Base-by-base conservation (phyloP, 257 asterid species). In the Forsythia viridissima region DNA sequence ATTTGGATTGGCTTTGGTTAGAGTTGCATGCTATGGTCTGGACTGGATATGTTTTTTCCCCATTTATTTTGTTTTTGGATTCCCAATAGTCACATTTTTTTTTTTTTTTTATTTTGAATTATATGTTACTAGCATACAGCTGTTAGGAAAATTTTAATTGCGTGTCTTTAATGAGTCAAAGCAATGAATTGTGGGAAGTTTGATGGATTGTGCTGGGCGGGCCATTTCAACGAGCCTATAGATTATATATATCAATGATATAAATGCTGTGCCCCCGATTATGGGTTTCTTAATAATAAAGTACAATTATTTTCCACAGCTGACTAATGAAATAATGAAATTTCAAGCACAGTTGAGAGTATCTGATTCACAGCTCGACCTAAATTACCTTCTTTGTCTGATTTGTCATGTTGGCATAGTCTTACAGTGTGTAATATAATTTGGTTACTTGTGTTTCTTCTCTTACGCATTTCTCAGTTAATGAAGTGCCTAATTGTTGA, bases 401-500 rank as follows among this genome's bases (percentile, higher is more conserved):
- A 63, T 21, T 63, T 63, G 8, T 24, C 16, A 21, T 6, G 6
- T 15, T 61, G 38, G 69, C 21, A 20, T 21, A 61, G 63, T 52
- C 5, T 18, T 7, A 16, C 21, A 18, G 24, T 5, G 63, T 1
- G 52, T 57, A 7, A 57, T 70, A 66, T 67, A 71, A 12, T 48
- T 55, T 61, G 30, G 66, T 77, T 74, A 52, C 13, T 71, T 6
- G 8, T 74, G 67, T 38, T 43, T 43, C 5, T 16, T 42, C 20
- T 1, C 55, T 43, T 38, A 5, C 20, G 71, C 34, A 51, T 71
- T 43, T 68, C 36, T 63, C 48, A 43, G 18, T 61, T 38, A 83
- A 85, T 85, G 89, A 67, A 36, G 68, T 61, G 59, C 63, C 79
- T 76, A 82, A 66, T 80, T 0, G 40, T 72, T 30, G 41, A 24